phyloP scores from a whole-genome alignment of 2,329 filamentous ascomycete genomes.

The Aspergillus felis region DNA sequence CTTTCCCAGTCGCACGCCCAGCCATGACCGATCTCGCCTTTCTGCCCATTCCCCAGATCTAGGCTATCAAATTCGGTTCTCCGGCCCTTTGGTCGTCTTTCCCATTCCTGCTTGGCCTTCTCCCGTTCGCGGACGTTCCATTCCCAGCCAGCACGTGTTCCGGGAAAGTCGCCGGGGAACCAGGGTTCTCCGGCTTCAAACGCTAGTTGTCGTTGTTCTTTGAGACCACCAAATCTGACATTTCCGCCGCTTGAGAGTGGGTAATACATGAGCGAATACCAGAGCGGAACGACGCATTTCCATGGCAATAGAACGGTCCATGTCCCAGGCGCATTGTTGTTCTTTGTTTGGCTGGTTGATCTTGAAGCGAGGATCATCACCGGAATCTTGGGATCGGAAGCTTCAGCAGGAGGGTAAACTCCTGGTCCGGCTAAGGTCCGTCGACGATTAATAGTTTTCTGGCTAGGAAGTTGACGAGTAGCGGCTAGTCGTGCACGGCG shows the following conservation, averaged over 20 bases:
- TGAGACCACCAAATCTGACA: conserved; percentile 74
- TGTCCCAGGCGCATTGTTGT: conserved; percentile 56
- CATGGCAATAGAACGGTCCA: conserved; percentile 88
- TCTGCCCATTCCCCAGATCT: conserved; percentile 67
- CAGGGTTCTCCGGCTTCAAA: conserved; percentile 76
- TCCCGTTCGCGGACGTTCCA: conserved; percentile 70
- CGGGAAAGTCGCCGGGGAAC: conserved; percentile 83
- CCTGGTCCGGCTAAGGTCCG: conserved; percentile 63
- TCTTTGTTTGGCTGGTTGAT: conserved; percentile 32
- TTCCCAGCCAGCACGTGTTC: conserved; percentile 69
- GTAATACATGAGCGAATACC: conserved; percentile 81
- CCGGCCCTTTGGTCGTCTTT: conserved; percentile 75
- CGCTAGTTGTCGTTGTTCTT: conserved; percentile 72
- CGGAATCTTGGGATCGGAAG: conserved; percentile 72
- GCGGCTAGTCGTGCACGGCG: conserved; percentile 63
- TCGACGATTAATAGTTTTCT: conserved; percentile 76
- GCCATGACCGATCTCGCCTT: conserved; percentile 77
- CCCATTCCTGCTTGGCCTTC: conserved; percentile 63
- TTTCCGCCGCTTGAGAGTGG: conserved; percentile 76
- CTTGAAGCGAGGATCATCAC: conserved; percentile 65
- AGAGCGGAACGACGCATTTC: conserved; percentile 81
- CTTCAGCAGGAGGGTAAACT: conserved; percentile 52
- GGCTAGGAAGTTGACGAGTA: conserved; percentile 63
- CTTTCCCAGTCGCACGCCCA: conserved; percentile 80
- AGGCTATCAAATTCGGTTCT: conserved; percentile 70